These are phyloP conservation scores for Tetramitus jugosus DNA, from an alignment of 208 protist genomes.

Conservation along the genomic window DNA sequence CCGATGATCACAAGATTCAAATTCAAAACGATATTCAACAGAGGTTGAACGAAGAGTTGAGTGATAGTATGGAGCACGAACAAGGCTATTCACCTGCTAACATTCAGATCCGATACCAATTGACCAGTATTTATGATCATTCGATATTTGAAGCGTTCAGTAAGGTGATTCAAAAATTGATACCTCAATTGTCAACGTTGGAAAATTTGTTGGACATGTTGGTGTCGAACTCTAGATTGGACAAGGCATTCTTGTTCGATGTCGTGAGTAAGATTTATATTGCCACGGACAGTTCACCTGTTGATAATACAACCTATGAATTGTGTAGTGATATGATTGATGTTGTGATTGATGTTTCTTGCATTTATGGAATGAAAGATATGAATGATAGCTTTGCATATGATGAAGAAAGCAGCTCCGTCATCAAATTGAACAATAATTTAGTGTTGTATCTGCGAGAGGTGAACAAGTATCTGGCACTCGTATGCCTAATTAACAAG, in stretches of 20 bases:
- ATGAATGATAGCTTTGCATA: slow-evolving; percentile 42
- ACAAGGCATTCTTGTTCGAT: slow-evolving; percentile 82
- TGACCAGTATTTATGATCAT: slow-evolving; percentile 78
- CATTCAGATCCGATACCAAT: slow-evolving; percentile 45
- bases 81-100: slow-evolving; percentile 24
- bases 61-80: slow-evolving; percentile 22
- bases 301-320: slow-evolving; percentile 73
- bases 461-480: slow-evolving; percentile 63
- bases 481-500: slow-evolving; percentile 58
- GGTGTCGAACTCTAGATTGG: slow-evolving; percentile 64
- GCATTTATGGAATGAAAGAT: slow-evolving; percentile 57
- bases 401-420: slow-evolving; percentile 51
- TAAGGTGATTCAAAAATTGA: slow-evolving; percentile 76
- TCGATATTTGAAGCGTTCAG: slow-evolving; percentile 77
- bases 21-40: slow-evolving; percentile 59
- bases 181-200: slow-evolving; percentile 68
- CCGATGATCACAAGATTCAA: slow-evolving; percentile 68
- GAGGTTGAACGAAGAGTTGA: slow-evolving; percentile 51
- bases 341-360: slow-evolving; percentile 76
- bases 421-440: slow-evolving; percentile 69
- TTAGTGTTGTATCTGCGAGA: slow-evolving; percentile 62
- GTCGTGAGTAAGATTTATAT: slow-evolving; percentile 79
- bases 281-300: slow-evolving; percentile 65
- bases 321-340: slow-evolving; percentile 80
- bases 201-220: slow-evolving; percentile 69